phyloP scores from a whole-genome alignment of 2,329 filamentous ascomycete species.

The Phialocephala subalpina region DNA sequence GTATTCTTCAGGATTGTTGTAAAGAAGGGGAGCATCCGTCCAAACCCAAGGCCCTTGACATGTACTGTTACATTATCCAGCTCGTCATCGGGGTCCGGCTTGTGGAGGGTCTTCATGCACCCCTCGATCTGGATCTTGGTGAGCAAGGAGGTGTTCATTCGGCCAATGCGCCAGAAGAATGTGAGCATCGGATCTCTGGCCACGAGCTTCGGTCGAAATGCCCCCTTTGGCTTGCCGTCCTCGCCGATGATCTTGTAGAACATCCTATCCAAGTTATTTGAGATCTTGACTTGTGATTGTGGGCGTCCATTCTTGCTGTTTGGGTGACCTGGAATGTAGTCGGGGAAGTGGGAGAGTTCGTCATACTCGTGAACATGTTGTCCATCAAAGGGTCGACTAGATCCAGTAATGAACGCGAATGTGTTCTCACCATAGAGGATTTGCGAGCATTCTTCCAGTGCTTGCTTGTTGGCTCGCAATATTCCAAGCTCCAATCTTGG shows the following conservation, averaged over 20 bases:
- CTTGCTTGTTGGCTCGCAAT: neutral
- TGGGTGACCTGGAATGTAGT: neutral
- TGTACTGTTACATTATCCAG: too few relatives aligned
- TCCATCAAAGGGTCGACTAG: neutral
- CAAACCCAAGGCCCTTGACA: neutral
- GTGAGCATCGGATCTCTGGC: neutral
- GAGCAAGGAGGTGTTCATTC: neutral
- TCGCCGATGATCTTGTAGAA: neutral
- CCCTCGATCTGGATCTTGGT: conserved; percentile 10
- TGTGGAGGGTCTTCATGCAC: neutral
- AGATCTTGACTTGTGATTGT: neutral
- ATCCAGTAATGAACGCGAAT: neutral
- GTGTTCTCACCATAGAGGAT: neutral
- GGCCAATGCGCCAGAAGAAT: conserved; percentile 6
- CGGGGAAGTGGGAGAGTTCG: neutral
- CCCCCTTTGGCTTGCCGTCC: too few relatives aligned
- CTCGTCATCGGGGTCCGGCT: neutral
- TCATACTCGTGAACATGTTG: neutral
- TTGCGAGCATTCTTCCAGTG: neutral
- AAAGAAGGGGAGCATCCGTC: neutral
- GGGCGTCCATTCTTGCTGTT: neutral
- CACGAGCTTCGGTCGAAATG: conserved; percentile 9
- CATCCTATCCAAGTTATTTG: too few relatives aligned
- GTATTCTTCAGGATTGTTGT: neutral
- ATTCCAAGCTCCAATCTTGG: neutral